Evolutionary conservation across 2,329 filamentous ascomycete genomes (phyloP).

Genomic region (Cytospora paraplurivora): DNA sequence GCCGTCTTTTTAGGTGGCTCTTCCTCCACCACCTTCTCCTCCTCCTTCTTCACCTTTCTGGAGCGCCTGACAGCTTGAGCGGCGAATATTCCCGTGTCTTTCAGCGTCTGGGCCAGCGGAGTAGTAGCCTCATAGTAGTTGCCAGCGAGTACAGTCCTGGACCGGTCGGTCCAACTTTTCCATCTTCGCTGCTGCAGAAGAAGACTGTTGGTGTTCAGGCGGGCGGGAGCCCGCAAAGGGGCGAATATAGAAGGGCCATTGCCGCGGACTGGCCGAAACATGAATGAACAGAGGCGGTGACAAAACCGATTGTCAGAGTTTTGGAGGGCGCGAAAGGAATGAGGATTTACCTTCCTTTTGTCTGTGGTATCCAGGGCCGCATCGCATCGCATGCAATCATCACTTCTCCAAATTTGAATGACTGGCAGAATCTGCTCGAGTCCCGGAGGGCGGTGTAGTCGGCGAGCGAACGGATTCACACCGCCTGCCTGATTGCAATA

Average conservation of each 20-base stretch:
- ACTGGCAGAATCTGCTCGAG: not conserved
- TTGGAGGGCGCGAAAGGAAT: not conserved
- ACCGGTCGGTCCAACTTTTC: not conserved
- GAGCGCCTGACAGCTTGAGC: not conserved
- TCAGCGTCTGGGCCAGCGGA: conserved; percentile 11
- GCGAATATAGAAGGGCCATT: conserved; percentile 24
- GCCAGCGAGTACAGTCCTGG: rapidly evolving
- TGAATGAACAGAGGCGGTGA: conserved; percentile 8
- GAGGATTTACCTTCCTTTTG: not conserved
- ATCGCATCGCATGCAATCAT: not conserved
- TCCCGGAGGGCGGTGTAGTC: not conserved
- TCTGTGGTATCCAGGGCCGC: not conserved
- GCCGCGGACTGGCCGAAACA: conserved; percentile 22
- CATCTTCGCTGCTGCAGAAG: not conserved
- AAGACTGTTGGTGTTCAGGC: conserved; percentile 2
- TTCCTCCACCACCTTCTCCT: not conserved
- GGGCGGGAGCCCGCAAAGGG: conserved; percentile 11
- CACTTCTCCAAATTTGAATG: not conserved
- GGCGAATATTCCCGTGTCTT: not conserved
- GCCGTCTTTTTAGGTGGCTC: not conserved
- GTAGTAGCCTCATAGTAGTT: not conserved
- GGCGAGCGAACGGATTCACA: not conserved
- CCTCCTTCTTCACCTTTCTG: not conserved
- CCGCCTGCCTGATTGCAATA: not conserved
- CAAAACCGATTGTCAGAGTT: not conserved